phyloP scores from a whole-genome alignment of 2,329 filamentous ascomycete genomes.

The Lachnellula willkommii region DNA sequence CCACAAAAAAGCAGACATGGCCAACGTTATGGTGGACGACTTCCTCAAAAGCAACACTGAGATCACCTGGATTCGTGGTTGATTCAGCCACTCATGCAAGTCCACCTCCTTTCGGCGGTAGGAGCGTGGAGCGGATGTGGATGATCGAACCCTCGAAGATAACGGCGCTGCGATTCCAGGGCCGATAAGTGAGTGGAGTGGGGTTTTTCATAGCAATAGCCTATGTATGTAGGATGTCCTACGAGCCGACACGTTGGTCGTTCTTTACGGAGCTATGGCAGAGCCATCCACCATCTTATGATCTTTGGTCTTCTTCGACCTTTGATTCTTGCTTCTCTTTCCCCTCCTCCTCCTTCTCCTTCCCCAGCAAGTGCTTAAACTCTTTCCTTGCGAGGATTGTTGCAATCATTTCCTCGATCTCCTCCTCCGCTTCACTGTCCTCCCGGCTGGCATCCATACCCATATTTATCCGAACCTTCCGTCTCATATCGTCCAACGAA shows the following conservation, averaged over 20 bases:
- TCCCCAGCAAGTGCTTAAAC: conserved; percentile 29
- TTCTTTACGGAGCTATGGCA: not conserved
- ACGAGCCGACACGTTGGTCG: not conserved
- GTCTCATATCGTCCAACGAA: conserved; percentile 58
- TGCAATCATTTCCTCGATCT: conserved; percentile 58
- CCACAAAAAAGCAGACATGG: not conserved
- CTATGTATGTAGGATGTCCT: too few species aligned
- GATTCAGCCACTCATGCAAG: conserved; percentile 2
- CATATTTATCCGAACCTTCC: conserved; percentile 42
- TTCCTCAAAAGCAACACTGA: not conserved
- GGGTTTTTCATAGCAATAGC: too few species aligned
- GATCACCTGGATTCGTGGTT: not conserved
- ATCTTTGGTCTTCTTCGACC: conserved; percentile 9
- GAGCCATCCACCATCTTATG: not conserved
- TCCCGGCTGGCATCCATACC: conserved; percentile 32
- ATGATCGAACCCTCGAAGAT: not conserved
- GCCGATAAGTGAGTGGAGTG: too few species aligned
- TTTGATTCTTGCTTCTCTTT: not conserved
- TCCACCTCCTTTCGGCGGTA: not conserved
- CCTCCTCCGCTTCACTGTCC: conserved; percentile 51
- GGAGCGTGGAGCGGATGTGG: not conserved
- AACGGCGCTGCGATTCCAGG: too few species aligned
- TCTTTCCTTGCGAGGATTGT: conserved; percentile 55
- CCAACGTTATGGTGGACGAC: not conserved
- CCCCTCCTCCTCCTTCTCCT: conserved; percentile 1